Base-by-base conservation (phyloP, 1,139 yeast species). In the Kodamaea sp. region DNA sequence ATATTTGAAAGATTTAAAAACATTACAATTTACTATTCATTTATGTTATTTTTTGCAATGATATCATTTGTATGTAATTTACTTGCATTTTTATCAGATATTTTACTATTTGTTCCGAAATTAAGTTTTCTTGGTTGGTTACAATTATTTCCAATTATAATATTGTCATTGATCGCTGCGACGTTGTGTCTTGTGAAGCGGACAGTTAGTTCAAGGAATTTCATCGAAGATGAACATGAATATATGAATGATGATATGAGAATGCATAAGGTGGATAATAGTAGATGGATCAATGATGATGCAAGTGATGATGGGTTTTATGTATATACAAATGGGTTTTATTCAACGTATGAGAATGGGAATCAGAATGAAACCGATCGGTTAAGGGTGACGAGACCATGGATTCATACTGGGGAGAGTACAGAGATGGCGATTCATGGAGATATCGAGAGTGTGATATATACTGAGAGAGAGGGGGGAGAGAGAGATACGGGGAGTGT, bases 271-370 rank as follows among this genome's bases (percentile, higher is more conserved):
- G 44, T 53, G 4, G 50, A 46, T 25, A 52, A 50, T 26, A 40
- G 49, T 31, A 34, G 57, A 12, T 51, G 56, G 52, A 40, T 45
- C 6, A 53, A 55, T 35, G 74, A 67, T 37, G 49, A 59, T 10
- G 65, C 55, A 7, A 69, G 75, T 47, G 77, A 71, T 39, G 75
- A 70, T 45, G 76, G 76, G 7, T 69, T 71, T 39, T 66, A 60
- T 44, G 72, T 70, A 7, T 70, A 66, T 45, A 66, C 77, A 4
- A 66, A 69, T 45, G 75, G 75, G n/a, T 70, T 70, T 23, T 41
- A 41, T 23, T 15, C 20, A 15, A 15, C 20, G 20, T 15, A 15
- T 15, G 20, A 15, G 20, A 15, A 15, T 15, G 20, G 20, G 4
- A 15, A 15, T 15, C 20, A 15, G 20, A 15, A 15, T 15, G 22